Percentiles rank a stretch among this genome's conserved stretches.
phyloP scores from a whole-genome alignment of 306 rosid genomes.

The Cicer judaicum region DNA sequence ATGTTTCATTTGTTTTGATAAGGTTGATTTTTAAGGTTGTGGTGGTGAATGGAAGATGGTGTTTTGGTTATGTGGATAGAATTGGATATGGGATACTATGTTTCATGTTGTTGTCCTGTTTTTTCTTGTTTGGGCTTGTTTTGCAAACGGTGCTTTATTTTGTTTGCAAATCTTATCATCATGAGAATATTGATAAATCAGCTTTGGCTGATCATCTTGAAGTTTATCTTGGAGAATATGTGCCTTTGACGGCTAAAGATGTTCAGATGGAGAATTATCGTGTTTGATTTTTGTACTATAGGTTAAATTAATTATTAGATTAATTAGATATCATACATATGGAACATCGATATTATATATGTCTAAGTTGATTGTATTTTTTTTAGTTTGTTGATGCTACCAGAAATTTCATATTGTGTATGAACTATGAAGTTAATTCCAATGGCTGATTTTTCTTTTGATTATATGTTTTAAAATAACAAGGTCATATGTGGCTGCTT shows the following conservation, averaged over 20 bases:
- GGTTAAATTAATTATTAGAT: too few relatives aligned
- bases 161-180: conserved; percentile 82
- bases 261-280: conserved; percentile 61
- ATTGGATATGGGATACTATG: conserved; percentile 49
- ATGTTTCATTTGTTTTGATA: neutral
- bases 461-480: neutral
- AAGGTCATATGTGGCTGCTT: conserved; percentile 18
- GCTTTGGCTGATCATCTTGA: conserved; percentile 71
- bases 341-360: neutral
- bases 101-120: conserved; percentile 44
- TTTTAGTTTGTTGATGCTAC: neutral
- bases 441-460: neutral
- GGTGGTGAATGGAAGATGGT: conserved; percentile 52
- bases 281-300: conserved; percentile 29
- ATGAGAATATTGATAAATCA: conserved; percentile 67
- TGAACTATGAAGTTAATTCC: neutral
- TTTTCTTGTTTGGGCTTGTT: conserved; percentile 56
- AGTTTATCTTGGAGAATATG: conserved; percentile 61
- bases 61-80: conserved; percentile 30
- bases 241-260: conserved; percentile 63
- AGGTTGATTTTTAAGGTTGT: conserved; percentile 40
- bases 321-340: neutral
- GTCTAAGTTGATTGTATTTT: neutral
- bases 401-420: neutral
- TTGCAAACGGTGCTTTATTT: conserved; percentile 64